Evolutionary conservation across 129 eudicot genomes (phyloP).

Genomic region (Calendula officinalis): DNA sequence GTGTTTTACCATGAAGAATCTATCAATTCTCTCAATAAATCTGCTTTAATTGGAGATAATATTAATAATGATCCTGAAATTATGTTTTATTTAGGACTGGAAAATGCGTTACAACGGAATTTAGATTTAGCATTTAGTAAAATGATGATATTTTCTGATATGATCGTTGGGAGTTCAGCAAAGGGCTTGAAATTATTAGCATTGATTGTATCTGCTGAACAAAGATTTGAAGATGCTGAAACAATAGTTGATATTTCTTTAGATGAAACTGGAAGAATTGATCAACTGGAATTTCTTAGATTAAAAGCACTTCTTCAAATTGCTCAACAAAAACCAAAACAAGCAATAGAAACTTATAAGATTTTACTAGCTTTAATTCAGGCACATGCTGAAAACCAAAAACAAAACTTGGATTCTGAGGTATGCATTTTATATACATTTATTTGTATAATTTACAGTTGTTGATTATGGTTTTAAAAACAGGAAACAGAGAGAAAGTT

Average conservation of each 20-base stretch:
- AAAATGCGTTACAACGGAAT: slow-evolving; percentile 78
- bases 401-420: slow-evolving; percentile 30
- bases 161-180: slow-evolving; percentile 60
- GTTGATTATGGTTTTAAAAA: slow-evolving; percentile 5
- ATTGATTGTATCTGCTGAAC: slow-evolving; percentile 68
- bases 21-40: slow-evolving; percentile 43
- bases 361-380: slow-evolving; percentile 67
- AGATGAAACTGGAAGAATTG: slow-evolving; percentile 65
- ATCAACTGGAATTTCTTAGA: slow-evolving; percentile 71
- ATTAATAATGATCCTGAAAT: slow-evolving; percentile 57
- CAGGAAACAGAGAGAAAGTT: slow-evolving; percentile 52
- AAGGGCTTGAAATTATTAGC: slow-evolving; percentile 71
- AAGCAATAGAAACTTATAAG: slow-evolving; percentile 77
- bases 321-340: slow-evolving; percentile 78
- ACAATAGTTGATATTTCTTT: slow-evolving; percentile 74
- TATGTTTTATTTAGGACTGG: slow-evolving; percentile 54
- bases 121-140: slow-evolving; percentile 57
- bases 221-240: slow-evolving; percentile 81
- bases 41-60: slow-evolving; percentile 26
- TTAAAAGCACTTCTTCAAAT: slow-evolving; percentile 80
- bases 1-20: slow-evolving; percentile 53
- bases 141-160: slow-evolving; percentile 52
- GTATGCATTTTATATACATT: slow-evolving; percentile 28
- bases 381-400: slow-evolving; percentile 39
- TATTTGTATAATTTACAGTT: neutral